These are phyloP conservation scores for Striga hermonthica DNA, from an alignment of 305 asterid genomes.

Conservation along the genomic window DNA sequence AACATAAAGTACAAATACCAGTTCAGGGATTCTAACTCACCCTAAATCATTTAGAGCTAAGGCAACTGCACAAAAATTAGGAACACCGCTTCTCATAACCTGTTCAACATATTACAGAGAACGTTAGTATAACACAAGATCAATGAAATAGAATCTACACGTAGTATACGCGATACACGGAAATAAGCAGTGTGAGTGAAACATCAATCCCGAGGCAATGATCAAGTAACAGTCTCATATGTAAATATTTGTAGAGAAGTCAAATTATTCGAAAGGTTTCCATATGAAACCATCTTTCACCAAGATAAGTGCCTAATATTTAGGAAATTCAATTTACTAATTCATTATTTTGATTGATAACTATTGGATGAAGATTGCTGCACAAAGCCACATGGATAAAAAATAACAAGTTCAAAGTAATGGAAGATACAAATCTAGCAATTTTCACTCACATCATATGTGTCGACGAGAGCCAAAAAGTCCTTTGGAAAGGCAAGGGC, in stretches of 20 bases:
- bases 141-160: constrained; percentile 15
- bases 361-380: constrained; percentile 1
- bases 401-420: not conserved
- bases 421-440: not conserved
- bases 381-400: constrained; percentile 9
- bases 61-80: constrained; percentile 99
- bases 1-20: constrained; percentile 21
- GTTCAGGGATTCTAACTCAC: constrained; percentile 37
- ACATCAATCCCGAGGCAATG: not conserved
- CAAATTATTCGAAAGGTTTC: constrained; percentile 26
- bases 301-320: constrained; percentile 3
- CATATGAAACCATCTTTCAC: constrained; percentile 20
- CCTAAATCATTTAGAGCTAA: constrained; percentile 70
- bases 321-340: constrained; percentile 8
- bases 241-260: constrained; percentile 17
- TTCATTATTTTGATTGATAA: constrained; percentile 15
- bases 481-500: constrained; percentile 83
- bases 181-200: constrained; percentile 1
- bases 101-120: constrained; percentile 36
- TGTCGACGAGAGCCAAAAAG: constrained; percentile 91
- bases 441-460: constrained; percentile 78
- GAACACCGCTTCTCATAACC: constrained; percentile 86
- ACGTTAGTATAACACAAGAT: constrained; percentile 17
- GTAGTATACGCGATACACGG: constrained; percentile 17
- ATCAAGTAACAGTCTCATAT: constrained; percentile 1